Evolutionary conservation across 805 yeast species (phyloP).

Genomic region (Kazachstania psychrophila): DNA sequence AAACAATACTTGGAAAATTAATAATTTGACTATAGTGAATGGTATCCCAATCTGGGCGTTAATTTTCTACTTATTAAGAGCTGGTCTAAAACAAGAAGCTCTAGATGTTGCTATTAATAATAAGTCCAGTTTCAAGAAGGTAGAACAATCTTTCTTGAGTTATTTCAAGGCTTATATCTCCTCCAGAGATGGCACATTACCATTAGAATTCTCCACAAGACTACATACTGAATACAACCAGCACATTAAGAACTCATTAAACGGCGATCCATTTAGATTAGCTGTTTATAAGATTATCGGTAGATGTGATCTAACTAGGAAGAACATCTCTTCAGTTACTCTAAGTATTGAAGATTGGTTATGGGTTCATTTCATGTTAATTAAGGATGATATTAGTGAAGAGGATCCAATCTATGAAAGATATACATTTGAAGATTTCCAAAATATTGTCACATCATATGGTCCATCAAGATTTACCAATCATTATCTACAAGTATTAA

Average conservation of each 20-base stretch:
- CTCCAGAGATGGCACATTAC: conserved; percentile 44
- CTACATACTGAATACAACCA: conserved; percentile 76
- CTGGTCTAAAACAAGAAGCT: conserved; percentile 77
- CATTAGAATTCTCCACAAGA: conserved; percentile 58
- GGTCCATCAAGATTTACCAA: conserved; percentile 70
- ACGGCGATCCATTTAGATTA: conserved; percentile 80
- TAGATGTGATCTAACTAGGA: conserved; percentile 68
- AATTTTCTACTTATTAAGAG: conserved; percentile 72
- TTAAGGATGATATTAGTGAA: conserved; percentile 44
- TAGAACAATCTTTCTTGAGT: conserved; percentile 75
- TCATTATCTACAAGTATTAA: conserved; percentile 60
- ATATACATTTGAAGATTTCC: conserved; percentile 67
- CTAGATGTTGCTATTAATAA: conserved; percentile 54
- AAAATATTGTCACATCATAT: conserved; percentile 54
- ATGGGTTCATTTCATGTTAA: conserved; percentile 81
- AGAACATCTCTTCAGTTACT: conserved; percentile 59
- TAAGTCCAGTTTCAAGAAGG: conserved; percentile 65
- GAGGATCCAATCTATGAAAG: conserved; percentile 54
- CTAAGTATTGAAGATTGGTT: conserved; percentile 90
- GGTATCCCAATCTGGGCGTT: conserved; percentile 93
- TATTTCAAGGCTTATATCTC: conserved; percentile 65
- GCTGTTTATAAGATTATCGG: conserved; percentile 89
- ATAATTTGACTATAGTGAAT: conserved; percentile 58
- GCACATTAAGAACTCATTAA: conserved; percentile 56
- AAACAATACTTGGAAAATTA: conserved; percentile 41